Percentiles rank a stretch among this genome's conserved stretches.
Conservation (phyloP, 148 eudicot species). For the Nepenthes mirabilis region DNA sequence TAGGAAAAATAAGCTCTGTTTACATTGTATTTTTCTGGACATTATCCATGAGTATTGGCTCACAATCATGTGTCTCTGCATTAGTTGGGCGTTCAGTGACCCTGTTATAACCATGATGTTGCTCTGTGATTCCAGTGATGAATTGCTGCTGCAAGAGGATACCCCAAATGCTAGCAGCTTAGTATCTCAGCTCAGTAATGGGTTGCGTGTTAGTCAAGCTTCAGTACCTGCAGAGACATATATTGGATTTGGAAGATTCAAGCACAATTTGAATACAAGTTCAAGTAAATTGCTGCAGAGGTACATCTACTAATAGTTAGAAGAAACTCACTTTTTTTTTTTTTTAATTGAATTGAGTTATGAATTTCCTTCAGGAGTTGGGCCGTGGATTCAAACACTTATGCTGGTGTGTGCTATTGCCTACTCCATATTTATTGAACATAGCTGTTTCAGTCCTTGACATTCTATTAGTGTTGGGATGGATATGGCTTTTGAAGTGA, state of each 20-base stretch:
- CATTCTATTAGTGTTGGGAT: too few relatives aligned
- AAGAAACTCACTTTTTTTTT: not conserved
- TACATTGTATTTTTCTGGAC: not conserved
- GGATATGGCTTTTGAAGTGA: too few relatives aligned
- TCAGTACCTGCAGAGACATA: constrained; percentile 25
- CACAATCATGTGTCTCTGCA: not conserved
- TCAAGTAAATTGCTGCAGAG: constrained; percentile 33
- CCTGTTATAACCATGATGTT: not conserved
- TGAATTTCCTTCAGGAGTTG: not conserved
- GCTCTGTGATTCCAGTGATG: constrained; percentile 46
- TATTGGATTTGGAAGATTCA: constrained; percentile 29
- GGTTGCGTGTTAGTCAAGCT: constrained; percentile 41
- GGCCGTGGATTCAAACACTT: not conserved
- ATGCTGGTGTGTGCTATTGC: too few relatives aligned
- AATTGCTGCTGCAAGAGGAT: constrained; percentile 78
- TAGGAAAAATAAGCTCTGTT: too few relatives aligned
- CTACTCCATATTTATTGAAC: too few relatives aligned
- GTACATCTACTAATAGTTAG: constrained; percentile 17
- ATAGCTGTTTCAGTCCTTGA: too few relatives aligned
- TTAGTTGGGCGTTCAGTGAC: not conserved
- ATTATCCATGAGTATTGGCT: not conserved
- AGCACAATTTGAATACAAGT: constrained; percentile 18
- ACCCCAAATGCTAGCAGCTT: constrained; percentile 38
- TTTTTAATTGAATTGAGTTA: not conserved
- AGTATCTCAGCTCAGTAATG: constrained; percentile 37